phyloP scores from a whole-genome alignment of 1,139 yeast species.

The Debaryomyces sp. region DNA sequence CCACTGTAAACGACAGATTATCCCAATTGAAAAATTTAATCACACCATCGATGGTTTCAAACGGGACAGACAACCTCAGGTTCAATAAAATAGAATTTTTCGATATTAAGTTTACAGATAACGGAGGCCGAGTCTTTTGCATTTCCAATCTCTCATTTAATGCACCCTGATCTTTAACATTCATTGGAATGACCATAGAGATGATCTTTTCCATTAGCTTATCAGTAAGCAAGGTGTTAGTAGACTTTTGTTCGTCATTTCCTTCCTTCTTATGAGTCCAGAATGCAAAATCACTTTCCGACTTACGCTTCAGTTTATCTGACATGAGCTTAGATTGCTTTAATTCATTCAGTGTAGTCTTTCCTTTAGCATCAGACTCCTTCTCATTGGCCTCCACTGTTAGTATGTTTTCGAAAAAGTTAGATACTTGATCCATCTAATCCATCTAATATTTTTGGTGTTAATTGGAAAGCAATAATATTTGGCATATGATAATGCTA shows the following conservation, averaged over 20 bases:
- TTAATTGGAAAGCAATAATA: neutral
- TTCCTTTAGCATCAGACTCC: neutral
- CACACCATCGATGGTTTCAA: slow-evolving; percentile 58
- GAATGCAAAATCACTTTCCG: neutral
- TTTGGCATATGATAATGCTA: neutral
- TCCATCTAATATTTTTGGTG: slow-evolving; percentile 20
- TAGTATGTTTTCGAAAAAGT: slow-evolving; percentile 30
- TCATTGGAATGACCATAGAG: slow-evolving; percentile 70
- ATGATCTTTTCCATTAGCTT: slow-evolving; percentile 70
- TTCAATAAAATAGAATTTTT: slow-evolving; percentile 67
- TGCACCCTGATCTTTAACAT: slow-evolving; percentile 46
- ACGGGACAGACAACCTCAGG: slow-evolving; percentile 64
- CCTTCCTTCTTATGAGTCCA: slow-evolving; percentile 5
- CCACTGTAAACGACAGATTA: slow-evolving; percentile 63
- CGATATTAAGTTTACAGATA: slow-evolving; percentile 71
- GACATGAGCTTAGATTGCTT: neutral
- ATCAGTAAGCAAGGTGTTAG: slow-evolving; percentile 54
- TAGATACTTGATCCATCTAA: slow-evolving; percentile 34
- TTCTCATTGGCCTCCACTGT: slow-evolving; percentile 20
- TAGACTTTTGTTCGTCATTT: slow-evolving; percentile 9
- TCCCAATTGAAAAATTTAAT: slow-evolving; percentile 64
- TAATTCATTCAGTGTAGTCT: neutral
- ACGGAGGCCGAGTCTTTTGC: slow-evolving; percentile 66
- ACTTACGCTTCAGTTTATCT: slow-evolving; percentile 1
- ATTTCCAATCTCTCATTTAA: slow-evolving; percentile 53